These are phyloP conservation scores for Kluyveromyces sp. DNA, from an alignment of 1,139 yeast genomes.

Conservation along the genomic window DNA sequence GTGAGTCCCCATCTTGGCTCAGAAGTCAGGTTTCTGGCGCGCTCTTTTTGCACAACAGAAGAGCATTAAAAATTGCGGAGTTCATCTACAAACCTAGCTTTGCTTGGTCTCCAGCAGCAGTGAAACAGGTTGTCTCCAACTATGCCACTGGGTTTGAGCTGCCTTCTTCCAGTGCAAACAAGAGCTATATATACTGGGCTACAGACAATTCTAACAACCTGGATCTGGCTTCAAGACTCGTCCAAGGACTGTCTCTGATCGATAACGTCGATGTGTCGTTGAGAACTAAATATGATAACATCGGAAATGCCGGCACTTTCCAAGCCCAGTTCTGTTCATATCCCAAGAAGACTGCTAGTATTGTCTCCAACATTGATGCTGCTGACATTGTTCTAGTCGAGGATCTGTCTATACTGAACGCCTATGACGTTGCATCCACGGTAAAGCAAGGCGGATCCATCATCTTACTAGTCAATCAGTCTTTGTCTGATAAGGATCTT, in stretches of 20 bases:
- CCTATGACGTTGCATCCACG: constrained; percentile 56
- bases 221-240: constrained; percentile 57
- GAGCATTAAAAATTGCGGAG: constrained; percentile 40
- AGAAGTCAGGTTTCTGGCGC: constrained; percentile 72
- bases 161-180: constrained; percentile 35
- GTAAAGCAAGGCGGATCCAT: constrained; percentile 53
- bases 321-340: constrained; percentile 57
- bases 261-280: constrained; percentile 46
- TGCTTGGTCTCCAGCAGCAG: constrained; percentile 52
- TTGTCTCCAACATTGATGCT: constrained; percentile 41
- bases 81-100: constrained; percentile 46
- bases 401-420: constrained; percentile 45
- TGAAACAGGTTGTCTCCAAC: constrained; percentile 42
- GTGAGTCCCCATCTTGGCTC: constrained; percentile 39
- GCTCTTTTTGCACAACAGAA: constrained; percentile 47
- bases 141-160: constrained; percentile 38
- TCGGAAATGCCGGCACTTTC: constrained; percentile 65
- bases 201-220: constrained; percentile 52
- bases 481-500: constrained; percentile 23
- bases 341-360: constrained; percentile 13
- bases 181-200: constrained; percentile 61
- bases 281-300: constrained; percentile 66
- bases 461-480: constrained; percentile 35
- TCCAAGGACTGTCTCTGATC: constrained; percentile 67
- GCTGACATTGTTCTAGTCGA: constrained; percentile 64